phyloP scores from a whole-genome alignment of 2,329 filamentous ascomycete genomes.

The Chrysosporium queenslandicum region DNA sequence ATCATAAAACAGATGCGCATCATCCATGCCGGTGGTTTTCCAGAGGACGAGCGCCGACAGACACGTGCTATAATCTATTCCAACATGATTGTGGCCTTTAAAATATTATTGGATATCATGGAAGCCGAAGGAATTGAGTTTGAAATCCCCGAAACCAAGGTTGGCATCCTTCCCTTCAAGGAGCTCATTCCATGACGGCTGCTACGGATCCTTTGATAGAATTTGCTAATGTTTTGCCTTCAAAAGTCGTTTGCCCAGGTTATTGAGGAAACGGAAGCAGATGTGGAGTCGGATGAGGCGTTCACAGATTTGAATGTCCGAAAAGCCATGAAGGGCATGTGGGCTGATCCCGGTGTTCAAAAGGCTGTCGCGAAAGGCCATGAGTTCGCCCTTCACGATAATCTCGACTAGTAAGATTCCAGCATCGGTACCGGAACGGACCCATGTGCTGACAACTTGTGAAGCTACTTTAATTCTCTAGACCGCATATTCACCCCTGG shows the following conservation, averaged over 20 bases:
- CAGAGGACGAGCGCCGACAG: slow-evolving; percentile 77
- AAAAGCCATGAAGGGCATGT: slow-evolving; percentile 71
- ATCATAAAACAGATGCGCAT: slow-evolving; percentile 99
- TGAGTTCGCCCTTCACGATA: slow-evolving; percentile 93
- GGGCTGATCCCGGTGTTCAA: slow-evolving; percentile 74
- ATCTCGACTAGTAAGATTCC: slow-evolving; percentile 70
- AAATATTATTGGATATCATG: slow-evolving; percentile 85
- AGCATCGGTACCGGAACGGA: neutral
- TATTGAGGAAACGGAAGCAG: slow-evolving; percentile 62
- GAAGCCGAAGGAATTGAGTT: slow-evolving; percentile 70
- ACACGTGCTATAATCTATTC: slow-evolving; percentile 93
- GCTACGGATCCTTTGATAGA: neutral
- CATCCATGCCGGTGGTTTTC: slow-evolving; percentile 89
- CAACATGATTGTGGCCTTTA: slow-evolving; percentile 87
- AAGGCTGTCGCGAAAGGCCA: slow-evolving; percentile 86
- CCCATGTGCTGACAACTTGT: neutral
- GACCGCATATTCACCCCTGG: slow-evolving; percentile 64
- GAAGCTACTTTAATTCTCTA: slow-evolving; percentile 71
- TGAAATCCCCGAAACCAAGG: slow-evolving; percentile 67
- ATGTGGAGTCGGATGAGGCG: slow-evolving; percentile 70
- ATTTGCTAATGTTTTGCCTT: neutral
- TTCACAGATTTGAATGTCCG: slow-evolving; percentile 56
- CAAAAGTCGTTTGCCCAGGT: slow-evolving; percentile 64
- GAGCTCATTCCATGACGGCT: neutral
- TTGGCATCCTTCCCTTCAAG: slow-evolving; percentile 27